Percentiles rank a stretch among this genome's conserved stretches.
phyloP scores from a whole-genome alignment of 495 filamentous ascomycete genomes.

The Darksidea phi region DNA sequence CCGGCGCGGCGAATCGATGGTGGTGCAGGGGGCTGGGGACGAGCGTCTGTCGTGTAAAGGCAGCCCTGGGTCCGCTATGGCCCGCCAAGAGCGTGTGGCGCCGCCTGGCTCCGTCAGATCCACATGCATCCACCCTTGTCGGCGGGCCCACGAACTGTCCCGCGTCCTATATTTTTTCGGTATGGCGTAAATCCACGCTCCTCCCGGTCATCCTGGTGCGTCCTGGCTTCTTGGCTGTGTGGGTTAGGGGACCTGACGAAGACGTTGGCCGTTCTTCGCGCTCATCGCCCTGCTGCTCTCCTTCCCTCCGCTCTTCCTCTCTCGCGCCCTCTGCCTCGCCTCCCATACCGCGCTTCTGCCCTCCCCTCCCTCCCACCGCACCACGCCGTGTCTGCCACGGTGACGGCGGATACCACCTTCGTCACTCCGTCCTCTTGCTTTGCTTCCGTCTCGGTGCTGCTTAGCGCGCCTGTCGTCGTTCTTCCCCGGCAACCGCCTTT shows the following conservation, averaged over 20 bases:
- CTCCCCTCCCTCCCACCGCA: neutral
- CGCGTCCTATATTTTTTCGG: neutral
- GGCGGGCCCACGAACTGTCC: no score
- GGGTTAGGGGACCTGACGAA: neutral
- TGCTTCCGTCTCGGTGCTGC: no score
- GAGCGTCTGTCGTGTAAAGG: no score
- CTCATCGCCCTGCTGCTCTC: conserved; percentile 1
- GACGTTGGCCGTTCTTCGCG: neutral
- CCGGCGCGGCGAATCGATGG: no score
- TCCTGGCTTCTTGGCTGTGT: neutral
- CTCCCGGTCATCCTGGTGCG: neutral
- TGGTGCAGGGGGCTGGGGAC: no score
- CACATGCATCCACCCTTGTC: no score
- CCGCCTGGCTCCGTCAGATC: no score
- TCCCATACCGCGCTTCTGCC: neutral
- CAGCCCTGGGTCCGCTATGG: no score
- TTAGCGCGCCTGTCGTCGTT: neutral
- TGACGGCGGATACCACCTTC: neutral
- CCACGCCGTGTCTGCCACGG: neutral
- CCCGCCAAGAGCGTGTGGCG: no score
- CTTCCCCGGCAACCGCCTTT: neutral
- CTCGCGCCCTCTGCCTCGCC: neutral
- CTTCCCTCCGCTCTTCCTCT: neutral
- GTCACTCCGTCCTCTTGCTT: neutral
- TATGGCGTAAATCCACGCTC: neutral